phyloP scores from a whole-genome alignment of 805 yeast genomes.

The Nakazawaea ambrosiae region DNA sequence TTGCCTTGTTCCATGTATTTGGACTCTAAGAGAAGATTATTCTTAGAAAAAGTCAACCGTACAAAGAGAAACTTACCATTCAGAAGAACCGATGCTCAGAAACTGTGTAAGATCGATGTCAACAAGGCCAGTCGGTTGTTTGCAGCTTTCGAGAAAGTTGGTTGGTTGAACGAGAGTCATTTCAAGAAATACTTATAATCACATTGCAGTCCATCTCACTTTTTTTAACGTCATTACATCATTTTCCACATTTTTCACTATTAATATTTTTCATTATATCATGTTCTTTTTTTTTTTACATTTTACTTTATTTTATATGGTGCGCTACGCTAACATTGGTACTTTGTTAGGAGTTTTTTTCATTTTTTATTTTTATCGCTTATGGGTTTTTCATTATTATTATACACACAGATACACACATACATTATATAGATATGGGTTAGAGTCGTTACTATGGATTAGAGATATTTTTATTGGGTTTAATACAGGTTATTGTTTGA shows the following conservation, averaged over 20 bases:
- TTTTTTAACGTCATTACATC: background rate
- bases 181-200: conserved; percentile 39
- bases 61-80: conserved; percentile 66
- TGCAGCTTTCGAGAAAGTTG: conserved; percentile 86
- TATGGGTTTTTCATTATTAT: too few relatives aligned
- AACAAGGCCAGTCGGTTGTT: conserved; percentile 89
- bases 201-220: background rate
- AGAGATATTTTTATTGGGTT: too few relatives aligned
- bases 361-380: background rate
- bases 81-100: conserved; percentile 96
- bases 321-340: background rate
- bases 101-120: conserved; percentile 95
- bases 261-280: too few relatives aligned
- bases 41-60: conserved; percentile 82
- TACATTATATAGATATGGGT: too few relatives aligned
- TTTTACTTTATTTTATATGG: background rate
- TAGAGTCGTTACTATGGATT: too few relatives aligned
- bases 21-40: conserved; percentile 75
- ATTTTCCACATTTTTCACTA: background rate
- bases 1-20: conserved; percentile 81
- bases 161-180: conserved; percentile 80
- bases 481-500: too few relatives aligned
- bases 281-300: background rate
- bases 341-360: background rate
- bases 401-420: too few relatives aligned